Evolutionary conservation across 2,329 filamentous ascomycete species (phyloP), one percentile per base, ranked within the genome.

Genomic region (Coniochaeta sp.): DNA sequence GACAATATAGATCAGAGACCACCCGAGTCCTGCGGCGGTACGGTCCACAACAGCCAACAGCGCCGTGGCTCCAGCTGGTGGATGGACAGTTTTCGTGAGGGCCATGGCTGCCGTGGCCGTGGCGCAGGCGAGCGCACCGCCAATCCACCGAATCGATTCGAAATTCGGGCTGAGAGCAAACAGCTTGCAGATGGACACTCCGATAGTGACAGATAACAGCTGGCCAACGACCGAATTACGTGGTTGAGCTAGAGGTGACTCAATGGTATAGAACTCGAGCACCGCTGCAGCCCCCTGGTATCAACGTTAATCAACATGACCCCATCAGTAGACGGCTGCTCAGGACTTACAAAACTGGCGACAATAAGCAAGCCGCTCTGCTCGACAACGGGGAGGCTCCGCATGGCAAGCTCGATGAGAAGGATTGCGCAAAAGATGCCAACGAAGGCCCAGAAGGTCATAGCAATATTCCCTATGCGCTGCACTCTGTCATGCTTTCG

Each of bases 31-130:
- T 11, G 79, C 76, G 1, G 85, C 74, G 1, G 77, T 74, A 1
- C 79, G 74, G 61, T 86, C 83, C 1, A 85, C 78, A 0, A 88
- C 86, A 0, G 88, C 87, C 28, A 92, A 74, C 1, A 93, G 73
- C 0, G 88, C 89, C 0, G 89, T 92, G 9, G 89, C 89, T 5
- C 89, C 89, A 0, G 88, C 89, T 0, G 89, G 89, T 0, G 89
- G 89, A 65, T 92, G 88, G 0, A 89, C 79, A 0, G 88, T 91
- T 58, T 87, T 87, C 1, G 88, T 91, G 24, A 90, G 67, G 0
- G 79, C 80, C 89, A 91, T 92, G 60, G 84, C 61, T 1, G 81
- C 76, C 0, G 84, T 89, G 0, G 88, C 81, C 2, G 80, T 70
- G 0, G 85, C 88, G 64, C 88, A 90, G 1, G 86, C 77, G 0